Evolutionary conservation across 164 flowering plant genomes (phyloP).

Genomic region (Cinnamomum micranthum): DNA sequence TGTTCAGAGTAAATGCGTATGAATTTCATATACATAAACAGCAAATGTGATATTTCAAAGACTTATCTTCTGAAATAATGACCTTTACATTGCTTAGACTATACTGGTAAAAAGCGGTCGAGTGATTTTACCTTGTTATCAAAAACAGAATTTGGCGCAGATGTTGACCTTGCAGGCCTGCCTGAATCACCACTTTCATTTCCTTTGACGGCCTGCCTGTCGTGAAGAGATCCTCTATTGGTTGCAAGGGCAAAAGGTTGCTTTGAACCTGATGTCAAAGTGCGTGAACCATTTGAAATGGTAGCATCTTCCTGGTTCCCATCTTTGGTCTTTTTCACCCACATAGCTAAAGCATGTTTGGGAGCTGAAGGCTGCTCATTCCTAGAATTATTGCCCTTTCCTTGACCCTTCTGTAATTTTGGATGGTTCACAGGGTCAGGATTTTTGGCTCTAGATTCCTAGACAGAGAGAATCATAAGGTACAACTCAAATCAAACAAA

Average conservation of each 20-base stretch:
- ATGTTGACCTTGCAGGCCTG: constrained; percentile 20
- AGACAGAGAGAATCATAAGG: background rate
- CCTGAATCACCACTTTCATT: constrained; percentile 18
- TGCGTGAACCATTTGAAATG: constrained; percentile 39
- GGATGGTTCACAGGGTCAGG: constrained; percentile 18
- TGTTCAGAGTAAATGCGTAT: constrained; percentile 17
- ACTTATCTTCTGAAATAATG: background rate
- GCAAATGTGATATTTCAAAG: background rate
- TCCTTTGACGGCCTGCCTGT: constrained; percentile 23
- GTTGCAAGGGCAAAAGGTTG: constrained; percentile 21
- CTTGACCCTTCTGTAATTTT: constrained; percentile 31
- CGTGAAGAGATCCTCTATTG: constrained; percentile 43
- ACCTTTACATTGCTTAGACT: background rate
- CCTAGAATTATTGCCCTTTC: constrained; percentile 28
- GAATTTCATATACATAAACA: too few species aligned
- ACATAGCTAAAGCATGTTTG: constrained; percentile 24
- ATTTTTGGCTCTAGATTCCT: constrained; percentile 41
- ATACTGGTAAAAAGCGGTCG: background rate
- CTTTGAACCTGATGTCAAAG: constrained; percentile 28
- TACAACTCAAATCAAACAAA: background rate
- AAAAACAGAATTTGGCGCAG: constrained; percentile 17
- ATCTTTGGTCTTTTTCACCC: constrained; percentile 38
- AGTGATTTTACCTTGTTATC: constrained; percentile 16
- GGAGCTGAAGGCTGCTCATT: constrained; percentile 36
- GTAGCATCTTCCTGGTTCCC: constrained; percentile 33